Evolutionary conservation across 2,329 filamentous ascomycete genomes (phyloP), one percentile per base, ranked within the genome.

Genomic region (Monosporascus sp.): DNA sequence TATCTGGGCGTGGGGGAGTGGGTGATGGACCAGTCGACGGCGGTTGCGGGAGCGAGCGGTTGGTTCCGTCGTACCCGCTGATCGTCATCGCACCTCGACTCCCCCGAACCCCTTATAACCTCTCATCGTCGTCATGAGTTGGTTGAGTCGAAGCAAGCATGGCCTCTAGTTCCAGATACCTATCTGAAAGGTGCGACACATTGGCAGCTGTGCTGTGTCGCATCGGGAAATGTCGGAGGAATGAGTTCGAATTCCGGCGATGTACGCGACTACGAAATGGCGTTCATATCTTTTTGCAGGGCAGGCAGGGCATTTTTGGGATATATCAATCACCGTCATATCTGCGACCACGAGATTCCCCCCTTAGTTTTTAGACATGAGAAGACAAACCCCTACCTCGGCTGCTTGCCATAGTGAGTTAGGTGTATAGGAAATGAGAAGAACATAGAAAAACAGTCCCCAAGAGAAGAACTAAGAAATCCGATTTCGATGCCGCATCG

Each of bases 21-120:
- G 84, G 89, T 97, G 60, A 96, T 99, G 91, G 94, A 99, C 72
- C 89, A 95, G 76, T 95, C 91, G 31, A 91, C 97, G 35, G 92
- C 92, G 41, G 83, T 97, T 53, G 89, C 96, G 69, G 88, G 91
- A 43, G 87, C 88, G 48, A 95, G 89, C 68, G 82, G 87, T 55
- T 99, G 86, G 74, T 99, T 99, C 70, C 92, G 97, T 77, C 84
- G 94, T 67, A 92, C 84, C 72, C 84, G 92, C 76, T 95, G 77
- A 78, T 46, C 35, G 17, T 15, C n/a, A 38, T 43, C 37, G 37
- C 53, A 56, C 35, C 53, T 54, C n/a, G 55, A 35, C 15, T 3
- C 15, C 51, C 49, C 22, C 9, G 35, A 54, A 54, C 37, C 48
- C 11, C 22, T 17, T 31, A 18, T 37, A 35, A 40, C n/a, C 20